Conservation (phyloP, 2,329 filamentous ascomycete genomes). For the Curvularia eragrostidis region DNA sequence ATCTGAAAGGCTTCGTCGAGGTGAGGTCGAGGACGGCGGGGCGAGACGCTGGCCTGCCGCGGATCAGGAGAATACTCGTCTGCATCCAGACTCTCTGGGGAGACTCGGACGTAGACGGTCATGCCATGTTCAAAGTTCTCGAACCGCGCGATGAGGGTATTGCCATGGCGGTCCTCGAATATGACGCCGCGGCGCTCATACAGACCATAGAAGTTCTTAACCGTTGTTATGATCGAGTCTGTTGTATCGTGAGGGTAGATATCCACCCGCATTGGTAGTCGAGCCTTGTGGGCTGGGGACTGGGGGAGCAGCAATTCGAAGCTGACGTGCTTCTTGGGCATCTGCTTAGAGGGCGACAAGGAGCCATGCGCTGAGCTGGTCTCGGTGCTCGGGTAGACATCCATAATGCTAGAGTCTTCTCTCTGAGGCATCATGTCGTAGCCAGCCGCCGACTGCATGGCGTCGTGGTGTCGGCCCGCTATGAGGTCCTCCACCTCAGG, state of each 20-base stretch:
- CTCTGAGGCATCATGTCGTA: conserved; percentile 40
- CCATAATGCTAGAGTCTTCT: conserved; percentile 41
- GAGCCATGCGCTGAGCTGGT: conserved; percentile 41
- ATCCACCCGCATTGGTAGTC: conserved; percentile 83
- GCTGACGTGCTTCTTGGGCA: conserved; percentile 71
- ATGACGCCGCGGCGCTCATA: conserved; percentile 87
- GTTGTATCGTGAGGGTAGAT: conserved; percentile 97
- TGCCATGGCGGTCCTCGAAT: conserved; percentile 90
- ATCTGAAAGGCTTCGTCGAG: conserved; percentile 70
- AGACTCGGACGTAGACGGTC: conserved; percentile 90
- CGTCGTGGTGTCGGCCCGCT: conserved; percentile 39
- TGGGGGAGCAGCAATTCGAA: conserved; percentile 77
- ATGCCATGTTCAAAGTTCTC: conserved; percentile 95
- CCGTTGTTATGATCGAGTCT: conserved; percentile 95
- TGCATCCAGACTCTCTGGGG: conserved; percentile 62
- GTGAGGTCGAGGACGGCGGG: conserved; percentile 63
- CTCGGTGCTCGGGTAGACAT: conserved; percentile 48
- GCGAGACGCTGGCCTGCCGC: conserved; percentile 56
- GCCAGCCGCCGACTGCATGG: conserved; percentile 29
- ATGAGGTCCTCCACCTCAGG: conserved; percentile 36
- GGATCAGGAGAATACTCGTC: conserved; percentile 56
- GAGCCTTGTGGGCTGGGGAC: conserved; percentile 71
- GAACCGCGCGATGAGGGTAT: conserved; percentile 91
- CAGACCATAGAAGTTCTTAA: conserved; percentile 98
- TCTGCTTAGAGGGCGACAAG: conserved; percentile 47